A percentile compares a stretch with the other conserved stretches of the same genome.
Conservation (phyloP, 2,329 filamentous ascomycete species). For the Monosporascus ibericus region DNA sequence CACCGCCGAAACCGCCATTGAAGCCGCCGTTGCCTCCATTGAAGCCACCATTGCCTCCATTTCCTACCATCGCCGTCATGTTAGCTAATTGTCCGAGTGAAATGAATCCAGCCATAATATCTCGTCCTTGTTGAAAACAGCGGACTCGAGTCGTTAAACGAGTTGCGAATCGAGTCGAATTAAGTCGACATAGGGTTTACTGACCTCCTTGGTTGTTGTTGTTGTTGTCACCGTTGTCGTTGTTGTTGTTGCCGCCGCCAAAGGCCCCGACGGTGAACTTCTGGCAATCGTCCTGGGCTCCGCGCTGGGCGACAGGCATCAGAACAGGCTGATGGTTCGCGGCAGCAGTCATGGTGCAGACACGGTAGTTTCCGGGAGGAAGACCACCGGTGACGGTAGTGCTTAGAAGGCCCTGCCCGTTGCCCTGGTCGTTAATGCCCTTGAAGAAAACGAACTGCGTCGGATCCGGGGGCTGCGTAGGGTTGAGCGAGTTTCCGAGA, state of each 20-base stretch:
- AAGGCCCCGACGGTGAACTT: constrained; percentile 46
- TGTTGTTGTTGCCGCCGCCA: constrained; percentile 11
- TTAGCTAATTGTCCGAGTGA: not conserved
- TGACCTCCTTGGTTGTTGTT: constrained; percentile 1
- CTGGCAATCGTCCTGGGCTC: constrained; percentile 59
- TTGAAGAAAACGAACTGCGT: constrained; percentile 57
- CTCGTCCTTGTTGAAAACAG: not conserved
- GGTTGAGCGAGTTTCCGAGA: constrained; percentile 44
- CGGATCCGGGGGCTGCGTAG: constrained; percentile 46
- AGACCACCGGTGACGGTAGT: constrained; percentile 52
- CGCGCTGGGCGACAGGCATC: constrained; percentile 62
- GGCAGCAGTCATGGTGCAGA: constrained; percentile 58
- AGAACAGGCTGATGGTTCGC: constrained; percentile 61
- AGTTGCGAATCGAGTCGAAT: not conserved
- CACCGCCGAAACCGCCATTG: too few species aligned
- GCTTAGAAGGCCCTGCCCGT: constrained; percentile 47
- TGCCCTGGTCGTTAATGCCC: constrained; percentile 57
- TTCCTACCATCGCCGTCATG: not conserved
- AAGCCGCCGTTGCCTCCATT: not conserved
- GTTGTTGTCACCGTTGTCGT: too few species aligned
- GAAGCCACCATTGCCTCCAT: not conserved
- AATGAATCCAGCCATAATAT: not conserved
- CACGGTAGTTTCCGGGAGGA: constrained; percentile 56
- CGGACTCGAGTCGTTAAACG: not conserved
- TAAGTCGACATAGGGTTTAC: not conserved